Percentiles rank a stretch among this genome's conserved stretches.
Conservation (phyloP, 2,329 filamentous ascomycete species). For the Lomentospora prolificans region DNA sequence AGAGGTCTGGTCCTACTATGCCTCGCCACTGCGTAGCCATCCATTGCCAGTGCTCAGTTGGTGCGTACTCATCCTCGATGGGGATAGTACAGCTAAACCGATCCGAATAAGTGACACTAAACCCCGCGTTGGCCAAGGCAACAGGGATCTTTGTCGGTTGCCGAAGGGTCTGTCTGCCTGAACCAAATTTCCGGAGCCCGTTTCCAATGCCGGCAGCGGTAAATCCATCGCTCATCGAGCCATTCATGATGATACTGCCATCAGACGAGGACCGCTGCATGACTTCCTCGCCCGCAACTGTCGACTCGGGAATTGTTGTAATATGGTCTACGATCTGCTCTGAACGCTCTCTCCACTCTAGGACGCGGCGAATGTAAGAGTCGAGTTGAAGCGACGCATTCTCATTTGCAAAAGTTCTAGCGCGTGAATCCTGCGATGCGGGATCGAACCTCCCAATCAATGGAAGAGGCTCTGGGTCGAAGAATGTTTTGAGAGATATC, state of each 20-base stretch:
- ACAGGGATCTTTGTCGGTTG: slow-evolving; percentile 44
- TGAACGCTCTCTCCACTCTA: slow-evolving; percentile 66
- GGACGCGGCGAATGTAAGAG: slow-evolving; percentile 58
- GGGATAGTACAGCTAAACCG: slow-evolving; percentile 63
- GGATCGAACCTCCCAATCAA: background rate
- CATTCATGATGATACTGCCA: background rate
- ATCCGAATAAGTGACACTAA: slow-evolving; percentile 71
- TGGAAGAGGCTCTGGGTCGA: slow-evolving; percentile 18
- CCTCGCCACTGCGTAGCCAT: slow-evolving; percentile 90
- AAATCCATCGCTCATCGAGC: no score
- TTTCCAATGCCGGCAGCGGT: background rate
- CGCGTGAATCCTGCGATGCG: background rate
- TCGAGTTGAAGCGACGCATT: slow-evolving; percentile 10
- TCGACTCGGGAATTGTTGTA: slow-evolving; percentile 18
- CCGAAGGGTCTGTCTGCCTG: background rate
- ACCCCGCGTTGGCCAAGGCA: slow-evolving; percentile 66
- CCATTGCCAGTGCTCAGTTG: slow-evolving; percentile 96
- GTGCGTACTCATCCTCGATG: slow-evolving; percentile 66
- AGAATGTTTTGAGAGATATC: slow-evolving; percentile 33
- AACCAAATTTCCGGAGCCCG: background rate
- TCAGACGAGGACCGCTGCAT: background rate
- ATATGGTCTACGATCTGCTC: slow-evolving; percentile 54
- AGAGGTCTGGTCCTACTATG: slow-evolving; percentile 70
- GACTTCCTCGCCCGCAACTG: slow-evolving; percentile 8
- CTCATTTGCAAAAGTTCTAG: slow-evolving; percentile 5